Percentiles rank a stretch among this genome's conserved stretches.
These are phyloP conservation scores for Lycium ferocissimum DNA, from an alignment of 257 asterid species.

Conservation along the genomic window DNA sequence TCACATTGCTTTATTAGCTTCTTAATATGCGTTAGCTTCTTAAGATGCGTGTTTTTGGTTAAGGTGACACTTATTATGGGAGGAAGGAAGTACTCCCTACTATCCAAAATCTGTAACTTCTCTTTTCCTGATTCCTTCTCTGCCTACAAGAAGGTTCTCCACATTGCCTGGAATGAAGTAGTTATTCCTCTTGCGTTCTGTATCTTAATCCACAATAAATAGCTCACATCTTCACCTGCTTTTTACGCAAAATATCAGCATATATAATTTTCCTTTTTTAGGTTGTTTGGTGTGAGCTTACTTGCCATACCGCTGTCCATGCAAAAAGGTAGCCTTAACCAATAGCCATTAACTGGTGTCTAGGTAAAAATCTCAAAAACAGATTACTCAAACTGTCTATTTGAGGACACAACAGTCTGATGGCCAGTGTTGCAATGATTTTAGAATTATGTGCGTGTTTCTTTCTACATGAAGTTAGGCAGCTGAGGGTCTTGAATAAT, in stretches of 20 bases:
- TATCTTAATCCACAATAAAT: neutral
- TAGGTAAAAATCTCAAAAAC: neutral
- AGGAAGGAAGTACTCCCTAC: no score
- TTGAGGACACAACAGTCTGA: conserved; percentile 1
- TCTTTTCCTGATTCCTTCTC: neutral
- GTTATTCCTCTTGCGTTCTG: neutral
- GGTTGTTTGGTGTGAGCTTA: neutral
- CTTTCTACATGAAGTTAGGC: neutral
- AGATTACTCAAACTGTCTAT: neutral
- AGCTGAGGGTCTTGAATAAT: neutral
- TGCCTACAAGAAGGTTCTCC: neutral
- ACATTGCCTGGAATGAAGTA: neutral
- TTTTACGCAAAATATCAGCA: no score
- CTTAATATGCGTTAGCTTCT: no score
- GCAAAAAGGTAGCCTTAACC: neutral
- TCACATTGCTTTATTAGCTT: no score
- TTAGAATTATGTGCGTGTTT: neutral
- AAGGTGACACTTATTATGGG: no score
- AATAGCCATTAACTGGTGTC: no score
- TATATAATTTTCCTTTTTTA: no score
- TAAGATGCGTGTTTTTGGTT: no score
- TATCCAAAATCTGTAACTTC: neutral
- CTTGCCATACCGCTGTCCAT: neutral
- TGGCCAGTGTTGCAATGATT: conserved; percentile 6
- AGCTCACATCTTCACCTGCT: neutral